Evolutionary conservation across 2,329 filamentous ascomycete species (phyloP).

Genomic region (Aspergillus awamori): DNA sequence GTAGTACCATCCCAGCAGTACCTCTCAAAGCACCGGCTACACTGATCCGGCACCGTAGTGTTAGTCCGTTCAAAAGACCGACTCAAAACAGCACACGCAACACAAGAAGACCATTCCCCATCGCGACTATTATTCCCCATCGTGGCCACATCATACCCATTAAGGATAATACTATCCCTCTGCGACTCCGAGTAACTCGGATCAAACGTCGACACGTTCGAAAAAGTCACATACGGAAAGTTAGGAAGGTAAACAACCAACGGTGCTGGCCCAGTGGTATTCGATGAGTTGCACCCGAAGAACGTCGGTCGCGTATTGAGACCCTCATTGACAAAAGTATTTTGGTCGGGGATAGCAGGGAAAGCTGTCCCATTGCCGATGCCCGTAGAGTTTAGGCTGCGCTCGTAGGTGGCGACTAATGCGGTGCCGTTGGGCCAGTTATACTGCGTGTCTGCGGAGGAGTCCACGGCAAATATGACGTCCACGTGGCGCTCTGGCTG

Average conservation of each 20-base stretch:
- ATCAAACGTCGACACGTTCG: conserved; percentile 78
- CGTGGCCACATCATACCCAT: conserved; percentile 82
- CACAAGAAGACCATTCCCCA: conserved; percentile 73
- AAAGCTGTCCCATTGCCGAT: conserved; percentile 69
- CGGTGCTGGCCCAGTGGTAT: conserved; percentile 61
- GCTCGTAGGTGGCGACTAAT: conserved; percentile 71
- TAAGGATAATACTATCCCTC: conserved; percentile 77
- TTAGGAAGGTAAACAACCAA: conserved; percentile 87
- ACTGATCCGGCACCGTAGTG: conserved; percentile 67
- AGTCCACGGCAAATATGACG: conserved; percentile 77
- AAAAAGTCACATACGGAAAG: conserved; percentile 72
- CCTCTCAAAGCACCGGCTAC: conserved; percentile 70
- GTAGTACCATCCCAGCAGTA: conserved; percentile 89
- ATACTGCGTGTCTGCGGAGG: conserved; percentile 67
- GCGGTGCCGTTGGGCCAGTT: conserved; percentile 76
- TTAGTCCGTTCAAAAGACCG: conserved; percentile 71
- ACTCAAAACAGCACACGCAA: conserved; percentile 78
- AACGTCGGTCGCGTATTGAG: conserved; percentile 73
- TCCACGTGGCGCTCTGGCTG: conserved; percentile 70
- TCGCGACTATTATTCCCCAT: conserved; percentile 76
- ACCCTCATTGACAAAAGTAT: conserved; percentile 74
- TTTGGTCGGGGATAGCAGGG: conserved; percentile 68
- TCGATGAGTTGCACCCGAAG: conserved; percentile 72
- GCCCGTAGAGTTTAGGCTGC: conserved; percentile 55
- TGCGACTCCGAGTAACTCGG: conserved; percentile 63